Base-by-base conservation (phyloP, 2,329 filamentous ascomycete species). In the Cladosporium halotolerans region DNA sequence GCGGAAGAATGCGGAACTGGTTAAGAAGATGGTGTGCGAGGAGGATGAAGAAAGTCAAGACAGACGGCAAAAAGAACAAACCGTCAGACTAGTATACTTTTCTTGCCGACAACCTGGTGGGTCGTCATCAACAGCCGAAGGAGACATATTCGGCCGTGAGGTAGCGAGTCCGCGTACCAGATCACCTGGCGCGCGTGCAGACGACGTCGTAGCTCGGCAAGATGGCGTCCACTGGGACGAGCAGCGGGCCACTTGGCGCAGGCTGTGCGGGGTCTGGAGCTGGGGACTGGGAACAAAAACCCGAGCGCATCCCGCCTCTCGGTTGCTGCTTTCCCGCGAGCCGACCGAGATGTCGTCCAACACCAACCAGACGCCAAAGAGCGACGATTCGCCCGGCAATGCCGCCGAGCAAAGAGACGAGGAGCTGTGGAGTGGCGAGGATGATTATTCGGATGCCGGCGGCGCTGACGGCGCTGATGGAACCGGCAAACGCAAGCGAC, bases 401-500 rank as follows among this genome's bases (percentile, higher is more conserved):
- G 41, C 52, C 36, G 60, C 52, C 53, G 62, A 63, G 40, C 58
- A 60, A 31, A 52, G 57, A 16, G 63, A 66, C 28, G 64, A 65
- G 14, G 65, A 66, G 33, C 67, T 62, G 40, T 76, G 73, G 62
- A 74, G 69, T 56, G 69, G 61, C 41, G 71, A 67, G n/a, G 67
- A 65, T 8, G 67, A 68, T 62, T 28, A 28, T 28, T 28, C 23
- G 23, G 66, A 66, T 13, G 32, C 16, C 23, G 43, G 40, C 23
- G 68, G 64, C 13, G 70, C 65, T 14, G 66, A 62, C n/a, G 64
- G 62, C 63, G 65, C 62, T n/a, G 58, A 61, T 46, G 34, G 23
- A 4, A 66, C 68, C 54, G 62, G 60, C 52, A 79, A 79, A 66
- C 74, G 76, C 56, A 77, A 76, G 65, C 68, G 78, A 31, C 64